A percentile compares a stretch with the other conserved stretches of the same genome.
These are phyloP conservation scores for Neobulgaria alba DNA, from an alignment of 2,329 filamentous ascomycete genomes.

Conservation along the genomic window DNA sequence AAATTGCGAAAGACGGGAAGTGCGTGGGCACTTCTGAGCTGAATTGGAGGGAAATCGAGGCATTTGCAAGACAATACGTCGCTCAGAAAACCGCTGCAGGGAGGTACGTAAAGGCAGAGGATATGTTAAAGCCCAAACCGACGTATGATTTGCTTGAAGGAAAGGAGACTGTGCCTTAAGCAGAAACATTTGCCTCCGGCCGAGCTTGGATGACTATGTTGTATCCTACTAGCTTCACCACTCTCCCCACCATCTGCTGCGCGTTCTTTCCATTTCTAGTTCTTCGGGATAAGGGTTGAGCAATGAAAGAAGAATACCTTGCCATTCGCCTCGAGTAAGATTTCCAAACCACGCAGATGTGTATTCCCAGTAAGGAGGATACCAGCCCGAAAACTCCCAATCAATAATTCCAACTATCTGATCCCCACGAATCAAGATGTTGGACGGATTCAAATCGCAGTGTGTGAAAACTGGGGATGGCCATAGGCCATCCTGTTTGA, in stretches of 20 bases:
- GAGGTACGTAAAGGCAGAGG: constrained; percentile 2
- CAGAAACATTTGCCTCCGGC: no score
- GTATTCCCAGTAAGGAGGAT: constrained; percentile 29
- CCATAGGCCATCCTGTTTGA: constrained; percentile 31
- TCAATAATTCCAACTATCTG: constrained; percentile 25
- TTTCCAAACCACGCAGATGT: constrained; percentile 25
- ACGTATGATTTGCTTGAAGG: constrained; percentile 6
- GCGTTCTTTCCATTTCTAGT: constrained; percentile 33
- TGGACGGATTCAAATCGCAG: constrained; percentile 27
- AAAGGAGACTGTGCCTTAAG: constrained; percentile 4
- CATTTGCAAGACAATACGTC: constrained; percentile 3
- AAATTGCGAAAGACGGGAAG: not conserved
- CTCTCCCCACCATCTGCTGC: constrained; percentile 33
- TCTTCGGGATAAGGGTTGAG: constrained; percentile 31
- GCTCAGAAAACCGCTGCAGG: constrained; percentile 12
- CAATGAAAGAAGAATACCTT: constrained; percentile 28
- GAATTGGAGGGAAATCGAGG: constrained; percentile 3
- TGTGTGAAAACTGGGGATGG: constrained; percentile 31
- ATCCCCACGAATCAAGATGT: constrained; percentile 25
- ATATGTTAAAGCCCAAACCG: constrained; percentile 3
- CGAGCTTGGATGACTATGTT: no score
- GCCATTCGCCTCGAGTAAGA: constrained; percentile 24
- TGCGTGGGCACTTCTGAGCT: constrained; percentile 1
- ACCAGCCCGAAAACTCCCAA: constrained; percentile 30
- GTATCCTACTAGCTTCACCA: no score